These are phyloP conservation scores for Echria macrotheca DNA, from an alignment of 495 filamentous ascomycete genomes.

Conservation along the genomic window DNA sequence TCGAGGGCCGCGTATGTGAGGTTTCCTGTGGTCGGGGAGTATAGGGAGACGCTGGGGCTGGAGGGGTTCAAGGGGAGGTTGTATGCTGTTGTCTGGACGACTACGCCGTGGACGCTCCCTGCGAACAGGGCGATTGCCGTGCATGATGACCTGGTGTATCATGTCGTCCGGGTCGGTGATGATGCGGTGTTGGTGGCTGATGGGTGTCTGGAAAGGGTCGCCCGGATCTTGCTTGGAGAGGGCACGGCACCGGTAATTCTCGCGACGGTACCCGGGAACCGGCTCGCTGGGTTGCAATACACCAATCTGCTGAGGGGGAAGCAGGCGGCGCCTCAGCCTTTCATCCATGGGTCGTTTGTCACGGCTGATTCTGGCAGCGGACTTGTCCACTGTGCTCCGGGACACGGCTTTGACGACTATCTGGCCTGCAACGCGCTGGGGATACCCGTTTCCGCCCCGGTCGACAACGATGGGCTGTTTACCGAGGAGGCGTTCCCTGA, in stretches of 20 bases:
- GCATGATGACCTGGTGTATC: conserved; percentile 65
- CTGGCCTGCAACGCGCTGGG: conserved; percentile 62
- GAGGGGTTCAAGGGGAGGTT: conserved; percentile 36
- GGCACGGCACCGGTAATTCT: conserved; percentile 41
- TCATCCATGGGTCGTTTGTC: conserved; percentile 82
- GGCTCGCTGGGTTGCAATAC: conserved; percentile 63
- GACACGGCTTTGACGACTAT: conserved; percentile 96
- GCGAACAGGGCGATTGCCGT: conserved; percentile 88
- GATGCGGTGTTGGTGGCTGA: conserved; percentile 55
- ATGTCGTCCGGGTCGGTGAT: conserved; percentile 53
- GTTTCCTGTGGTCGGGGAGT: conserved; percentile 61
- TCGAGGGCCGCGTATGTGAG: conserved; percentile 77
- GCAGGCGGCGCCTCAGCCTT: conserved; percentile 49
- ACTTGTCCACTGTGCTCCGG: conserved; percentile 88
- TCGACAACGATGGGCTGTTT: conserved; percentile 75
- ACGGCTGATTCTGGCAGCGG: conserved; percentile 82
- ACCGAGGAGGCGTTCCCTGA: conserved; percentile 67
- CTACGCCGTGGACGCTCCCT: conserved; percentile 94
- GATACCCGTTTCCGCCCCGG: conserved; percentile 69
- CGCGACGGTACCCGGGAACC: conserved; percentile 55
- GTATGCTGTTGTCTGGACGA: conserved; percentile 89
- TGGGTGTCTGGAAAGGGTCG: conserved; percentile 51
- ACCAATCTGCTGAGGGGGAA: conserved; percentile 56
- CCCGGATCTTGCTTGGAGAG: conserved; percentile 23
- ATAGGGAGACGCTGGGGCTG: conserved; percentile 32